Base-by-base conservation (phyloP, 2,329 filamentous ascomycete species). In the Phialocephala sp. region DNA sequence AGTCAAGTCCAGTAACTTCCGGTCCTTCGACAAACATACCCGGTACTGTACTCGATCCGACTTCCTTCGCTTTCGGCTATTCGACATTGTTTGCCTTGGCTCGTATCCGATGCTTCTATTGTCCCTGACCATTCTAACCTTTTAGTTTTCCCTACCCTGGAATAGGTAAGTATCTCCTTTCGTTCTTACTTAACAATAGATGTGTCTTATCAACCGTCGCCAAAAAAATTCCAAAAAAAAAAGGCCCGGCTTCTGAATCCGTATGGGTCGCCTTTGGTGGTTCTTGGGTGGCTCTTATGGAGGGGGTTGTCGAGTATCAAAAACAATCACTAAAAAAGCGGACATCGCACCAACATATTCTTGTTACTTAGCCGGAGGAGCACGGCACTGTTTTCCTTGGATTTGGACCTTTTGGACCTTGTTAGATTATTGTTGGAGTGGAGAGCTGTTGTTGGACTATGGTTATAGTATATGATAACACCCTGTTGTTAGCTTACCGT, bases 321-420 rank as follows among this genome's bases (percentile, higher is more conserved):
- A 50, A 50, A 50, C 45, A 50, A 50, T 50, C n/a, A 45, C 43
- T 14, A 50, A 50, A 50, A 50, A 50, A 50, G 45, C 45, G 45
- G n/a, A 50, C 45, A 50, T 50, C 45, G 45, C 45, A 50, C 20
- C 45, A 14, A 24, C 45, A 50, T 50, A 22, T 50, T 5, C 45
- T n/a, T 22, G 8, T 6, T 8, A 50, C n/a, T 11, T 50, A 50
- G n/a, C 45, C 45, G 45, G 43, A 11, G n/a, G 45, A 22, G n/a
- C n/a, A 22, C 45, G 45, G 45, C 18, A 50, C n/a, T n/a, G 45
- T 50, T 50, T 50, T 50, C n/a, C n/a, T 18, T 43, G 15, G 11
- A 8, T 2, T 14, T 43, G 27, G 27, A 32, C 27, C 43, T 11
- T 11, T 50, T 50, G n/a, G 45, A 50, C n/a, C n/a, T 1, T 50